These are phyloP conservation scores for Kodamaea kakaduensis DNA, from an alignment of 805 yeast genomes.

Conservation along the genomic window DNA sequence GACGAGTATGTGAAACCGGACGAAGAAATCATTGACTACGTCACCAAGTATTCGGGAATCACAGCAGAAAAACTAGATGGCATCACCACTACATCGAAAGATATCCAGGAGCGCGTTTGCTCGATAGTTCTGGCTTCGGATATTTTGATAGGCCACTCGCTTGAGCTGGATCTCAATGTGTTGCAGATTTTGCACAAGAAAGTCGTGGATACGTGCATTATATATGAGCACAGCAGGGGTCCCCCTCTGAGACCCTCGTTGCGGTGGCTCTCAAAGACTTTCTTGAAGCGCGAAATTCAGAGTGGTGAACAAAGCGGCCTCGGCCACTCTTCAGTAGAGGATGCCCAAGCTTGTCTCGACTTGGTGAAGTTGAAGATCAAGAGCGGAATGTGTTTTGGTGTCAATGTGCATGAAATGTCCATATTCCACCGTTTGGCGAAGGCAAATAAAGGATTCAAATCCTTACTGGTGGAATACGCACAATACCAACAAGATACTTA, in stretches of 20 bases:
- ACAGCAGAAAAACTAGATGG: slow-evolving; percentile 60
- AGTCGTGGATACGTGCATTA: slow-evolving; percentile 75
- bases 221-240: slow-evolving; percentile 79
- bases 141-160: slow-evolving; percentile 81
- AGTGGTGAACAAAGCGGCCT: slow-evolving; percentile 50
- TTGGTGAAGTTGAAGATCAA: slow-evolving; percentile 64
- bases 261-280: slow-evolving; percentile 59
- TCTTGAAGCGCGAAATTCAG: slow-evolving; percentile 61
- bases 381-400: slow-evolving; percentile 67
- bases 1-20: slow-evolving; percentile 79
- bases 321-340: slow-evolving; percentile 82
- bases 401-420: slow-evolving; percentile 23
- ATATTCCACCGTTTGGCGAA: slow-evolving; percentile 12
- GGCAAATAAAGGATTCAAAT: slow-evolving; percentile 10
- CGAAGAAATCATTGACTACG: slow-evolving; percentile 70
- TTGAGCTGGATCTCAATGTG: slow-evolving; percentile 76
- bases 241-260: slow-evolving; percentile 78
- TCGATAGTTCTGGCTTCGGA: slow-evolving; percentile 51
- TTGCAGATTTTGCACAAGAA: slow-evolving; percentile 66
- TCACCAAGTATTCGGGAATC: slow-evolving; percentile 84
- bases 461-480: slow-evolving; percentile 24
- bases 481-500: slow-evolving; percentile 16
- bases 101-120: slow-evolving; percentile 60
- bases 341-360: slow-evolving; percentile 75
- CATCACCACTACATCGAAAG: slow-evolving; percentile 61